phyloP scores from a whole-genome alignment of 352 stramenopile species.

The Plasmopara halstedii region DNA sequence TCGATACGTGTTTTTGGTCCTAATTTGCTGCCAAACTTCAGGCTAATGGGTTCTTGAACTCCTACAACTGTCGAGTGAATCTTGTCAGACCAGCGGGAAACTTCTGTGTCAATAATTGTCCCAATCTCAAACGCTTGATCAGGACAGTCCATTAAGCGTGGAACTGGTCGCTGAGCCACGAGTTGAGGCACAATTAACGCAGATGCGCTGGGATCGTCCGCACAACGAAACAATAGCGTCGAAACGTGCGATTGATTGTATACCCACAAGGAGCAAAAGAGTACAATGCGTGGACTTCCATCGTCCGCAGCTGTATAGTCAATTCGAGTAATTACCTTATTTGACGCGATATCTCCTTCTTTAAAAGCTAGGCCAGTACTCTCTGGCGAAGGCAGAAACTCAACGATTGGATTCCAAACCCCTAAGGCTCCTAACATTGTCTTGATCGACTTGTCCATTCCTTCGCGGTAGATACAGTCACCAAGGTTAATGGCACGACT shows the following conservation, averaged over 20 bases:
- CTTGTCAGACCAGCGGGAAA: slow-evolving; percentile 81
- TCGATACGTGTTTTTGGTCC: slow-evolving; percentile 65
- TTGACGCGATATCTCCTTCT: slow-evolving; percentile 53
- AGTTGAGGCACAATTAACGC: slow-evolving; percentile 56
- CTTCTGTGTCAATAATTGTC: slow-evolving; percentile 77
- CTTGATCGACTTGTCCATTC: slow-evolving; percentile 59
- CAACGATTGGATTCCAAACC: slow-evolving; percentile 53
- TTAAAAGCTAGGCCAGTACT: slow-evolving; percentile 52
- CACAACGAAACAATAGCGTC: slow-evolving; percentile 64
- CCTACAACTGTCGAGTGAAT: slow-evolving; percentile 81
- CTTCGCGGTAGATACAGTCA: slow-evolving; percentile 78
- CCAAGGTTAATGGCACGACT: slow-evolving; percentile 54
- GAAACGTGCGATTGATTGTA: slow-evolving; percentile 87
- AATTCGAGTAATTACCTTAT: slow-evolving; percentile 61
- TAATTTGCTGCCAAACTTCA: slow-evolving; percentile 70
- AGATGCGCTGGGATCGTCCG: slow-evolving; percentile 38
- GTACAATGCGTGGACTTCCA: slow-evolving; percentile 71
- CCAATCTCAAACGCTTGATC: slow-evolving; percentile 81
- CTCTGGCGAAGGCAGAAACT: slow-evolving; percentile 59
- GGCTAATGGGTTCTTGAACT: slow-evolving; percentile 69
- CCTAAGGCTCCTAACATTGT: slow-evolving; percentile 48
- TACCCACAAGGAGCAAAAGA: slow-evolving; percentile 84
- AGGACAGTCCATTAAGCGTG: slow-evolving; percentile 78
- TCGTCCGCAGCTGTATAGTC: slow-evolving; percentile 81
- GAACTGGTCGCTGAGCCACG: slow-evolving; percentile 56